Percentiles rank a stretch among this genome's conserved stretches.
phyloP scores from a whole-genome alignment of 768 basidiomycete species.

The Thelephora ganbajun region DNA sequence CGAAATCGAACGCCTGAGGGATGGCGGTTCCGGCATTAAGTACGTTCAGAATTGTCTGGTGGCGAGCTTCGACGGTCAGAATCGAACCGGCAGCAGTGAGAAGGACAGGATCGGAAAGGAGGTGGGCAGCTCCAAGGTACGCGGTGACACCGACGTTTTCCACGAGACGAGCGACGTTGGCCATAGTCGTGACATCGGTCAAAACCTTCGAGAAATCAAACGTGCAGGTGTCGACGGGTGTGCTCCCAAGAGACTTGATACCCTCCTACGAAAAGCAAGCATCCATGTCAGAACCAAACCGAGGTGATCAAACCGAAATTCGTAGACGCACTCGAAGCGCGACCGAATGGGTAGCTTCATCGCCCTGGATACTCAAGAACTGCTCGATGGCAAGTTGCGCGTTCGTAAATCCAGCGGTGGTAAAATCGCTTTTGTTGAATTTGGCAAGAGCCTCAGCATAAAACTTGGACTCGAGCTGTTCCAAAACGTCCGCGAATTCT shows the following conservation, averaged over 20 bases:
- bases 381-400: constrained; percentile 43
- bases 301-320: too few relatives aligned
- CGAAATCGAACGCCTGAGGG: constrained; percentile 59
- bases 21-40: constrained; percentile 46
- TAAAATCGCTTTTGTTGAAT: constrained; percentile 53
- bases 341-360: constrained; percentile 47
- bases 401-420: constrained; percentile 46
- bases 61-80: constrained; percentile 71
- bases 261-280: constrained; percentile 21
- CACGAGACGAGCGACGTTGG: constrained; percentile 54
- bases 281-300: constrained; percentile 1
- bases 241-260: constrained; percentile 37
- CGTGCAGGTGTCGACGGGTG: constrained; percentile 40
- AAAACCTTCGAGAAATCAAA: constrained; percentile 58
- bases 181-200: constrained; percentile 55
- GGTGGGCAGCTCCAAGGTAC: constrained; percentile 60
- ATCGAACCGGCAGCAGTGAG: constrained; percentile 60
- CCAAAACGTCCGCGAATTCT: constrained; percentile 71
- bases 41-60: constrained; percentile 66
- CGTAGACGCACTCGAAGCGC: constrained; percentile 31
- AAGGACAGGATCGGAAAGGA: constrained; percentile 45
- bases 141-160: constrained; percentile 68
- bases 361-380: constrained; percentile 41
- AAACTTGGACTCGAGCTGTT: constrained; percentile 58
- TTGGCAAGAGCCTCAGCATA: constrained; percentile 52